A percentile compares a stretch with the other conserved stretches of the same genome.
Conservation (phyloP, 2,329 filamentous ascomycete species). For the Karstenula rhodostoma region DNA sequence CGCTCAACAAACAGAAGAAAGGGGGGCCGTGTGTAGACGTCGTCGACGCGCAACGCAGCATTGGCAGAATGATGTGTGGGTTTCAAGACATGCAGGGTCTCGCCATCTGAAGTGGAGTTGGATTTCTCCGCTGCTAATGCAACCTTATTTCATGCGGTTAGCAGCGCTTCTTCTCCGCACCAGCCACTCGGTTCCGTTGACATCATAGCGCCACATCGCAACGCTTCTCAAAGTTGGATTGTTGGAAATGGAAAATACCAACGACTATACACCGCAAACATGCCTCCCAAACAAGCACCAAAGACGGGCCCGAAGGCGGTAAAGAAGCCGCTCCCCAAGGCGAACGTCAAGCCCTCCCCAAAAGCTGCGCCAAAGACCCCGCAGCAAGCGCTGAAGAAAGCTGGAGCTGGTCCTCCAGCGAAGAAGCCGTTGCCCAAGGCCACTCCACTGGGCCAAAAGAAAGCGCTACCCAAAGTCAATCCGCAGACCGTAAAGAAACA, state of each 20-base stretch:
- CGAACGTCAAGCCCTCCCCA: conserved; percentile 15
- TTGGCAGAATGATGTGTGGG: conserved; percentile 9
- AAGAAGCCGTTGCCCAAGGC: conserved; percentile 23
- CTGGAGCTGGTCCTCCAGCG: conserved; percentile 10
- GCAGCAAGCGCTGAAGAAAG: neutral
- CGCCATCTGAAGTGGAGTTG: conserved; percentile 29
- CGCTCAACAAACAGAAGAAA: neutral
- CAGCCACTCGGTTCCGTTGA: conserved; percentile 18
- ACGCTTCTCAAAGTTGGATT: conserved; percentile 5
- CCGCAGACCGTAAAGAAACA: conserved; percentile 18
- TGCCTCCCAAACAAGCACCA: conserved; percentile 34
- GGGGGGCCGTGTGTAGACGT: neutral
- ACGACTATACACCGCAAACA: conserved; percentile 16
- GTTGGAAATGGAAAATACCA: neutral
- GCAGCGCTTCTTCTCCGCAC: conserved; percentile 16
- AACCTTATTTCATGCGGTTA: conserved; percentile 31
- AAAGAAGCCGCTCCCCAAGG: conserved; percentile 21
- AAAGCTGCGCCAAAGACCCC: conserved; percentile 24
- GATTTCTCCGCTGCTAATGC: conserved; percentile 26
- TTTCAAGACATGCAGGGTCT: conserved; percentile 25
- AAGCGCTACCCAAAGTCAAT: conserved; percentile 22
- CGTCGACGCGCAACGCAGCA: conserved; percentile 1
- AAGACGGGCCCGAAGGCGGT: conserved; percentile 15
- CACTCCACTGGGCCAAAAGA: neutral
- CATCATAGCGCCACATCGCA: conserved; percentile 23